Percentiles rank a stretch among this genome's conserved stretches.
These are phyloP conservation scores for Roridomyces roridus DNA, from an alignment of 768 basidiomycete genomes.

Conservation along the genomic window DNA sequence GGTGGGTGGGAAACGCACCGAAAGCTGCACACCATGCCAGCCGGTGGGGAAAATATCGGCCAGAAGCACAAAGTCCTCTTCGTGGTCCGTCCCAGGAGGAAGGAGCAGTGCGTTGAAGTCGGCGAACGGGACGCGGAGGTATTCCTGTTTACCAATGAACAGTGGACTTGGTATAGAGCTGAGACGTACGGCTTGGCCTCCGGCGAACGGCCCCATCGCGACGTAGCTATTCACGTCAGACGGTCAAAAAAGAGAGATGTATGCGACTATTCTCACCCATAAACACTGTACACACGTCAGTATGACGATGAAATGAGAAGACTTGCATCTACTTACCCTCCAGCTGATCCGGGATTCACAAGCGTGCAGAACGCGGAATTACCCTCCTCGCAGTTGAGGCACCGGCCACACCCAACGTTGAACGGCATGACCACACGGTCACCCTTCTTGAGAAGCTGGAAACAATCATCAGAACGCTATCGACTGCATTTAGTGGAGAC, in stretches of 20 bases:
- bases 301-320: too few species aligned
- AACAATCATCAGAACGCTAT: too few species aligned
- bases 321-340: constrained; percentile 40
- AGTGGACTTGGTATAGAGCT: too few species aligned
- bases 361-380: constrained; percentile 61
- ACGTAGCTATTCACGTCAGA: constrained; percentile 52
- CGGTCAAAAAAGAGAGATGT: too few species aligned
- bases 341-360: constrained; percentile 64
- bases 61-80: constrained; percentile 60
- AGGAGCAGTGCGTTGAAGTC: constrained; percentile 62
- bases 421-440: constrained; percentile 69
- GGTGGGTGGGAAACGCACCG: constrained; percentile 32
- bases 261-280: too few species aligned
- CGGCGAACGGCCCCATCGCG: constrained; percentile 61
- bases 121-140: constrained; percentile 60
- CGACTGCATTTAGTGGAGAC: too few species aligned
- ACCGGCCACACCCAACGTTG: constrained; percentile 64
- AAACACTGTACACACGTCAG: too few species aligned
- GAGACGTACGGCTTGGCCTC: constrained; percentile 53
- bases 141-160: too few species aligned
- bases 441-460: constrained; percentile 58
- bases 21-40: constrained; percentile 59
- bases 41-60: constrained; percentile 66
- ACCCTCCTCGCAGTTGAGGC: constrained; percentile 60
- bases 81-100: constrained; percentile 57